Evolutionary conservation across 345 rosid genomes (phyloP).

Genomic region (Erucastrum elatum): DNA sequence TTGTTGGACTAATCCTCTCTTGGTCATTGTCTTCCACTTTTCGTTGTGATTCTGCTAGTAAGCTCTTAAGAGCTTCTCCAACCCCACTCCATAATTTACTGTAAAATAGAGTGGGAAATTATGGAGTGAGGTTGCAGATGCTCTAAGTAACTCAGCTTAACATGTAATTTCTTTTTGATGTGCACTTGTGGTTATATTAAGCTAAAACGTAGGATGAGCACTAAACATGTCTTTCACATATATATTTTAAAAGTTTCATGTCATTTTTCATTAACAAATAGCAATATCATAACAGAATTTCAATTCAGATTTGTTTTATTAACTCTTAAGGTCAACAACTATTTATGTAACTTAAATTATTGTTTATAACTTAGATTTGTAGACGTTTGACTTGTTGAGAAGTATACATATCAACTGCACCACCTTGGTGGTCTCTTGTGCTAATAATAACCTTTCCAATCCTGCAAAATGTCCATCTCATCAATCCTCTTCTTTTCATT

Average conservation of each 20-base stretch:
- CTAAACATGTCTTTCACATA: constrained; percentile 19
- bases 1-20: too few relatives aligned
- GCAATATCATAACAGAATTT: background rate
- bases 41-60: background rate
- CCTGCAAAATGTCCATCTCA: constrained; percentile 12
- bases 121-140: too few relatives aligned
- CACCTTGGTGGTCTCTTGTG: constrained; percentile 18
- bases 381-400: constrained; percentile 22
- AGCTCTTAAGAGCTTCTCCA: too few relatives aligned
- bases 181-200: background rate
- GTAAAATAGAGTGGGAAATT: too few relatives aligned
- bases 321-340: constrained; percentile 27
- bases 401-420: constrained; percentile 8
- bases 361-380: background rate
- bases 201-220: constrained; percentile 2
- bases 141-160: background rate
- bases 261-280: constrained; percentile 9
- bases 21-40: too few relatives aligned
- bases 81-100: too few relatives aligned
- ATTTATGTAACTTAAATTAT: background rate
- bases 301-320: background rate
- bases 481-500: constrained; percentile 12
- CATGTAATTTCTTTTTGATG: background rate
- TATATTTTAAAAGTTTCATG: constrained; percentile 1
- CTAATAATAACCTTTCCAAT: background rate